Evolutionary conservation across 2,329 filamentous ascomycete species (phyloP), one percentile per base, ranked within the genome.

Genomic region (Neoascochyta sp.): DNA sequence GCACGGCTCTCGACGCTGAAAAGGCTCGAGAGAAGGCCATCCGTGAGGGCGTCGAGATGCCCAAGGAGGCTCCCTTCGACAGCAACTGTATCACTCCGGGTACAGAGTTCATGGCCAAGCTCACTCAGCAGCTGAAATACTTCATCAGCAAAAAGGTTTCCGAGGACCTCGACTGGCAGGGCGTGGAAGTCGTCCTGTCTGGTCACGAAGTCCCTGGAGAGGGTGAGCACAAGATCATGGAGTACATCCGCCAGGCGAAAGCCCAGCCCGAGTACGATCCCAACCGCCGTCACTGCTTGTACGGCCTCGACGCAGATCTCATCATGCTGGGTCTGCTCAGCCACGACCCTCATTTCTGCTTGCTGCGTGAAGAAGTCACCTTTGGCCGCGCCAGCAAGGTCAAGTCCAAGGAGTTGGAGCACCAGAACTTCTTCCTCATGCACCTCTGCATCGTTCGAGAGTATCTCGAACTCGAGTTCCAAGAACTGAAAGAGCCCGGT

Each of bases 211-310:
- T 96, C 15, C 92, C 92, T 5, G 92, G 92, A 52, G 93, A 98
- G 67, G 92, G 92, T 52, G 92, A 98, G 66, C 92, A 98, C 72
- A 98, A 98, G 70, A 95, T 98, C 66, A 98, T 98, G 92, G 93
- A 98, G 66, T 98, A 98, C 65, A 98, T 98, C 64, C 85, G 92
- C 50, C 86, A 93, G 65, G 86, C 92, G 41, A 96, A 96, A 72
- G 88, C 90, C 27, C 92, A 98, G 64, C 86, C 86, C 2, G 79
- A 82, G 43, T 98, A 98, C 65, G 82, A 95, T 62, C 77, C 86
- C 27, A 96, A 98, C 55, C 79, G 95, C 41, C 86, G 92, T 35
- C 92, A 98, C 66, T 98, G 93, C 65, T 74, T 98, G 42, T 98
- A 98, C 66, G 93, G 93, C 14, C 76, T 98, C 27, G 92, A 98